Base-by-base conservation (phyloP, 768 basidiomycete species). In the Erythrobasidium yunnanense region DNA sequence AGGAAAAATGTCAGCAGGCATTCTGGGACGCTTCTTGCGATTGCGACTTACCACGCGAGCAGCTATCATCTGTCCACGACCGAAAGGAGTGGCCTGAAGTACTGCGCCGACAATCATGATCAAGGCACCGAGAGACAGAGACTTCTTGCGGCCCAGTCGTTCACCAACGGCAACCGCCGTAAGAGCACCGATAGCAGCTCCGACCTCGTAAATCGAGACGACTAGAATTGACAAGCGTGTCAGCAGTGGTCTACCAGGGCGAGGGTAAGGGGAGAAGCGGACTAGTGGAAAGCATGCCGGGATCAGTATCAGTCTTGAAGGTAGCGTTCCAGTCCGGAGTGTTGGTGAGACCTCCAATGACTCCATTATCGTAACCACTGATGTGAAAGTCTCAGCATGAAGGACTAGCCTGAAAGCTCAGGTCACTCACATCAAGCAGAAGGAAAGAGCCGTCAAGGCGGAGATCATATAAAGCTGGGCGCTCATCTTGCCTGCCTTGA, bases 71-170 rank as follows among this genome's bases (percentile, higher is more conserved):
- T 38, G 30, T 6, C 5, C 55, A 22, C 30, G 13, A 22, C 35
- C 35, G 27, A 23, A 15, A 38, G 55, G 33, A 11, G 33, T 45
- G 11, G 55, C 35, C 30, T 57, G 55, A 4, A 57, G 34, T 8
- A 57, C 55, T 5, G 55, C 55, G 11, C 55, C 55, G 17, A 57
- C 25, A 42, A 25, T 25, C 55, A 57, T 57, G 42, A 45, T 57
- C 25, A 15, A 17, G 11, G 35, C 13, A 18, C 55, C 55, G 33
- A 57, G 20, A 18, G 13, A 8, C n/a, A 57, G 30, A 17, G 55
- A 11, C 55, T 45, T 57, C 35, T 57, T 57, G n/a, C 55, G 55
- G 20, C 55, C 55, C 6, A 57, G 11, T 7, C 23, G 5, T 23
- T 57, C 55, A n/a, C 55, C 55, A 8, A 55, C 54, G 11, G 34